A percentile compares a stretch with the other conserved stretches of the same genome.
Evolutionary conservation across 345 rosid species (phyloP).

Genomic region (Citrus cavaleriei): DNA sequence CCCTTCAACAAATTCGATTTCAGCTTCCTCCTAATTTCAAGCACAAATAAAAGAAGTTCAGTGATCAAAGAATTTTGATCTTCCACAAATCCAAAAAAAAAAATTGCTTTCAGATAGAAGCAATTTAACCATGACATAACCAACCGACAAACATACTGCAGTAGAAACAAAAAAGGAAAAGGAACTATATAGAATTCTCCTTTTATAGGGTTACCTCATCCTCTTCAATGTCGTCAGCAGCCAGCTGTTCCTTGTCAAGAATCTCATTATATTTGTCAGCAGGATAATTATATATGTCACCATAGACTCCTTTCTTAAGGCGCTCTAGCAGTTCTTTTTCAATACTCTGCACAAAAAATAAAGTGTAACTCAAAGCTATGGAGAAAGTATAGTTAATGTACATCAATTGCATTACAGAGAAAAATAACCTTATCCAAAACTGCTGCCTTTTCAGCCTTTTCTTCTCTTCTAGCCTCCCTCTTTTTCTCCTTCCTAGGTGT

Average conservation of each 20-base stretch:
- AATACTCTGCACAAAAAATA: constrained; percentile 51
- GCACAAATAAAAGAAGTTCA: not conserved
- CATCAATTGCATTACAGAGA: not conserved
- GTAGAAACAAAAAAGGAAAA: too few relatives aligned
- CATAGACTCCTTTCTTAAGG: constrained; percentile 63
- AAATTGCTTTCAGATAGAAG: not conserved
- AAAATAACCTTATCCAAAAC: constrained; percentile 65
- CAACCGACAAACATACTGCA: not conserved
- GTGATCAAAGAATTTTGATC: not conserved
- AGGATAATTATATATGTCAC: constrained; percentile 69
- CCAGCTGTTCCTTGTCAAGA: constrained; percentile 46
- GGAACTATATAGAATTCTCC: not conserved
- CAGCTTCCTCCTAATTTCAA: constrained; percentile 50
- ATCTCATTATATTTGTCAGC: constrained; percentile 33
- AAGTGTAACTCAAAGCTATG: constrained; percentile 3
- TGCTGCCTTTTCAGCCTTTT: constrained; percentile 85
- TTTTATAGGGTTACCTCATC: constrained; percentile 44
- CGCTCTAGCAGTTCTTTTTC: constrained; percentile 85
- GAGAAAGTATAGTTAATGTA: not conserved
- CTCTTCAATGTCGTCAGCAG: constrained; percentile 32
- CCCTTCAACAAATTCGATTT: constrained; percentile 78
- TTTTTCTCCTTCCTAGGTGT: constrained; percentile 61
- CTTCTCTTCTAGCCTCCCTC: constrained; percentile 81
- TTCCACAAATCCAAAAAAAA: not conserved
- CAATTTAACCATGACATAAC: not conserved